Percentiles rank a stretch among this genome's conserved stretches.
Conservation (phyloP, 306 rosid genomes). For the Glycyrrhiza uralensis region DNA sequence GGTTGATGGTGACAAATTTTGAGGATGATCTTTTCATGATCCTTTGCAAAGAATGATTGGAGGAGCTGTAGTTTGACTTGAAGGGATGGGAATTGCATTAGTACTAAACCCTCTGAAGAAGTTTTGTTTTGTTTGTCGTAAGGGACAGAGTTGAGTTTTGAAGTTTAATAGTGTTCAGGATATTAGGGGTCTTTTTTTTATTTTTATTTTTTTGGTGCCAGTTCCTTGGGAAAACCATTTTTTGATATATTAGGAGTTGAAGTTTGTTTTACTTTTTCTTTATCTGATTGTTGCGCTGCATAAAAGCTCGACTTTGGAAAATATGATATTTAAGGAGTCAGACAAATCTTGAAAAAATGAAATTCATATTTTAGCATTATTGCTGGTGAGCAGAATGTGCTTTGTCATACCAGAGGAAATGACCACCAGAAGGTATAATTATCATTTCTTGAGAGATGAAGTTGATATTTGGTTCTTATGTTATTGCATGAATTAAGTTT, state of each 20-base stretch:
- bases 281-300: constrained; percentile 13
- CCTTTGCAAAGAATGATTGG: constrained; percentile 3
- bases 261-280: no score
- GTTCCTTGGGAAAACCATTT: background rate
- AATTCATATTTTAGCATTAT: background rate
- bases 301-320: background rate
- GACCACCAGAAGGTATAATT: background rate
- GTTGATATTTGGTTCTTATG: background rate
- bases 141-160: constrained; percentile 5
- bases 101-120: background rate
- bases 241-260: no score
- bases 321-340: background rate
- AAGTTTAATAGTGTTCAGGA: background rate
- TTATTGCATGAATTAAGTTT: background rate
- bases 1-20: background rate
- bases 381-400: background rate
- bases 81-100: background rate
- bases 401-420: background rate
- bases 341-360: constrained; percentile 3
- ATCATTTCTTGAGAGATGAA: constrained; percentile 8
- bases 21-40: background rate
- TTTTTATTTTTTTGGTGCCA: background rate
- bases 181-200: background rate
- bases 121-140: background rate
- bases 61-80: constrained; percentile 15